phyloP scores from a whole-genome alignment of 2,329 filamentous ascomycete species.

The Whalleya microplaca region DNA sequence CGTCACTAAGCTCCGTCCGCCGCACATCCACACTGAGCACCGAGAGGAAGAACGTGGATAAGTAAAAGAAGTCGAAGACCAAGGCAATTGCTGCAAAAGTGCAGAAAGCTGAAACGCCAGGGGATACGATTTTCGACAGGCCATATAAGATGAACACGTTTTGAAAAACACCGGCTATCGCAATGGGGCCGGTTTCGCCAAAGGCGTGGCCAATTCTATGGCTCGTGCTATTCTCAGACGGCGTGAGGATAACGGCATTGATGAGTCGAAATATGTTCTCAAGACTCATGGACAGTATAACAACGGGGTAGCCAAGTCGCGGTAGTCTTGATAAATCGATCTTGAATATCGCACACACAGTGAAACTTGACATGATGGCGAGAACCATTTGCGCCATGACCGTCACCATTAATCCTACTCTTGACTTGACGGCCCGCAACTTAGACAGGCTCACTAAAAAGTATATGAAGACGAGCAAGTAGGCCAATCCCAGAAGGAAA shows the following conservation, averaged over 20 bases:
- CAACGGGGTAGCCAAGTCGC: constrained; percentile 73
- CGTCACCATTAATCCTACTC: constrained; percentile 71
- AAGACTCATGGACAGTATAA: constrained; percentile 76
- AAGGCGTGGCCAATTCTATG: constrained; percentile 74
- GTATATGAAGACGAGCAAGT: constrained; percentile 65
- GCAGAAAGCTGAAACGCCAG: constrained; percentile 75
- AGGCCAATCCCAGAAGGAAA: constrained; percentile 65
- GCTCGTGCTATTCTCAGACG: constrained; percentile 68
- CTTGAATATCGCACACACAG: constrained; percentile 74
- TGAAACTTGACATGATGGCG: constrained; percentile 79
- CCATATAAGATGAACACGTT: constrained; percentile 69
- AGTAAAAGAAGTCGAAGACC: constrained; percentile 76
- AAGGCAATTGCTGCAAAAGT: constrained; percentile 76
- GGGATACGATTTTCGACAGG: constrained; percentile 68
- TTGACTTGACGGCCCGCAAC: constrained; percentile 75
- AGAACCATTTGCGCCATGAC: constrained; percentile 71
- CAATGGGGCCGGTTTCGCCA: constrained; percentile 72
- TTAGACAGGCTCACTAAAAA: constrained; percentile 70
- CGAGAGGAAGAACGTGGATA: constrained; percentile 79
- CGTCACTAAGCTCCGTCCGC: constrained; percentile 75
- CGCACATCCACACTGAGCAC: constrained; percentile 80
- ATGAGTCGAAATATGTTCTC: constrained; percentile 81
- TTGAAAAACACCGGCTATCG: constrained; percentile 68
- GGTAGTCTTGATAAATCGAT: constrained; percentile 78
- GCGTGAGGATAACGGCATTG: constrained; percentile 75